Evolutionary conservation across 2,329 filamentous ascomycete genomes (phyloP), one percentile per base, ranked within the genome.

Genomic region (Botrytis pseudocinerea): DNA sequence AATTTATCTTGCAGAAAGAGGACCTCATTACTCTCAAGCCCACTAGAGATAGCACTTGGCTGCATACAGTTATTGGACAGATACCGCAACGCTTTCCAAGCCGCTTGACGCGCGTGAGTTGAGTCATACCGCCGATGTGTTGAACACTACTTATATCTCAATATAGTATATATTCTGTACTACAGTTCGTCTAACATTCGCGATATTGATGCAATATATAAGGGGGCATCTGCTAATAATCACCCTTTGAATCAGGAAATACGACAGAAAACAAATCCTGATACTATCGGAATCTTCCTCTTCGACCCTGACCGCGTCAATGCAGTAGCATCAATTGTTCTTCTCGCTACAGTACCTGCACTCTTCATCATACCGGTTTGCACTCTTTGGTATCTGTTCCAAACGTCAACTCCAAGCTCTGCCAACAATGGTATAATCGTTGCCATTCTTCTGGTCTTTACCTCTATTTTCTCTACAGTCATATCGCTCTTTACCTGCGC

Each of bases 11-110:
- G 6, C 72, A 78, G 2, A 81, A 81, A 75, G 82, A 84, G 73
- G 83, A 84, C 69, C 73, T 84, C 0, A 76, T 84, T 18, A 81
- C 81, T 0, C 75, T 84, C 0, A 77, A 82, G 6, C 78, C 81
- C 1, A 81, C 81, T 0, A 70, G 82, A 57, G 82, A 84, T 61
- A 78, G 81, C 73, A 81, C 82, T 4, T 84, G 82, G 82, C 78
- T 84, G 1, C 83, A 84, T 72, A 75, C 74, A 9, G 57, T 71
- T 0, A 77, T 84, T 10, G 82, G 83, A 69, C 75, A 66, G 3
- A 59, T 78, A 16, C 63, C 80, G 22, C 73, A 76, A 28, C 71
- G 59, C 5, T 72, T 74, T 22, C 48, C 70, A 25, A 73, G 75
- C 59, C 69, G 40, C 35, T 38, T 77, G 14, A 73, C 77, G 4